Conservation (phyloP, 2,329 filamentous ascomycete genomes). For the Penicillium rolfsii region DNA sequence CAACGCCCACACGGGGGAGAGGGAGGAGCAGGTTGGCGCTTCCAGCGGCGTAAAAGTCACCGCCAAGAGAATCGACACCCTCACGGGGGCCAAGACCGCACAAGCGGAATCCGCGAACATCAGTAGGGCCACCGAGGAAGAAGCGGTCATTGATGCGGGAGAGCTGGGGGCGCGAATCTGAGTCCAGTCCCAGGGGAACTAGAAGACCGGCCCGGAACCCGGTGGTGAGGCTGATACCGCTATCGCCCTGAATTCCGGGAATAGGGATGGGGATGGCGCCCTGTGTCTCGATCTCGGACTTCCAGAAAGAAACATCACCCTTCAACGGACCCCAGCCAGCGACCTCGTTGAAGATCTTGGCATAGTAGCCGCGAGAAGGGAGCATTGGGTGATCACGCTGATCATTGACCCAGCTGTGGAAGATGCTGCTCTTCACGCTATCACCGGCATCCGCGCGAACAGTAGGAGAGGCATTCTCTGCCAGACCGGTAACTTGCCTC, state of each 20-base stretch:
- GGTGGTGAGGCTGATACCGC: slow-evolving; percentile 79
- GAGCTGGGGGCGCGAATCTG: slow-evolving; percentile 58
- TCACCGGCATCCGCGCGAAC: slow-evolving; percentile 86
- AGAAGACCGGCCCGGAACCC: slow-evolving; percentile 81
- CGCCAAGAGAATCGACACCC: slow-evolving; percentile 81
- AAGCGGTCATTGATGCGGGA: slow-evolving; percentile 94
- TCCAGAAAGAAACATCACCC: slow-evolving; percentile 92
- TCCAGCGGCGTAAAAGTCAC: slow-evolving; percentile 88
- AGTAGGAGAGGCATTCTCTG: slow-evolving; percentile 74
- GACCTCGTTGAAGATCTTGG: slow-evolving; percentile 79
- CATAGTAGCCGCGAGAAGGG: slow-evolving; percentile 77
- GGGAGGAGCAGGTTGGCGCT: slow-evolving; percentile 85
- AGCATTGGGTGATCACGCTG: slow-evolving; percentile 82
- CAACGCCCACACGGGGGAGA: slow-evolving; percentile 76
- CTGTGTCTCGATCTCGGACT: slow-evolving; percentile 82
- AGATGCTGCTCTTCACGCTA: slow-evolving; percentile 83
- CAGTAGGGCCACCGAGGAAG: slow-evolving; percentile 89
- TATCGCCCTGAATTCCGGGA: slow-evolving; percentile 68
- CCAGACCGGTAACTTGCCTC: slow-evolving; percentile 84
- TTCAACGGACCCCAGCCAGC: slow-evolving; percentile 81
- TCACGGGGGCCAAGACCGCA: slow-evolving; percentile 88
- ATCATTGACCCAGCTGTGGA: slow-evolving; percentile 80
- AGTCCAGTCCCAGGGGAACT: slow-evolving; percentile 74
- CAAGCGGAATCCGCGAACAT: slow-evolving; percentile 90
- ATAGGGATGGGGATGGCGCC: slow-evolving; percentile 74